phyloP scores from a whole-genome alignment of 148 eudicot species.

The Chenopodium formosanum region DNA sequence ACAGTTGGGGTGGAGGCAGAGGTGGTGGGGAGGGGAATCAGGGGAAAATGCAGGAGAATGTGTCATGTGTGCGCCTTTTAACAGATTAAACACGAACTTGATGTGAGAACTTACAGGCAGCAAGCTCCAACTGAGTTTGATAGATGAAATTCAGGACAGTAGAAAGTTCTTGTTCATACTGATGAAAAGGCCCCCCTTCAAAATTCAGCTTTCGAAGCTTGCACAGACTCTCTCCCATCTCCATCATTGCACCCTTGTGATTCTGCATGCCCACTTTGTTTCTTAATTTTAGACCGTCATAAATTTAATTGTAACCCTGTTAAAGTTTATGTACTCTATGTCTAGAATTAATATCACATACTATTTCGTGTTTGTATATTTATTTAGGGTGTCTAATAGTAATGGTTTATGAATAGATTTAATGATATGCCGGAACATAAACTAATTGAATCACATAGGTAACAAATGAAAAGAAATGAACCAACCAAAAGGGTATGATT shows the following conservation, averaged over 20 bases:
- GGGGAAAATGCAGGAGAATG: not conserved
- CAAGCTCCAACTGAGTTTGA: conserved; percentile 79
- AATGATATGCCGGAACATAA: too few relatives aligned
- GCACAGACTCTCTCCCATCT: conserved; percentile 74
- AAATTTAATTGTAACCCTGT: not conserved
- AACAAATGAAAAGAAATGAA: not conserved
- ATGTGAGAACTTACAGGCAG: conserved; percentile 64
- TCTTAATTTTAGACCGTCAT: not conserved
- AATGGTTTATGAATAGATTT: too few relatives aligned
- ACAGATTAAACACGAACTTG: not conserved
- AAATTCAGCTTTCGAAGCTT: conserved; percentile 70
- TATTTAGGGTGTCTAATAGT: too few relatives aligned
- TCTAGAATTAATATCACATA: too few relatives aligned
- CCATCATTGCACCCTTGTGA: conserved; percentile 95
- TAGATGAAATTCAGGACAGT: conserved; percentile 80
- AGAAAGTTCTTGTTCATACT: conserved; percentile 75
- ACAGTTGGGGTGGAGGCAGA: not conserved
- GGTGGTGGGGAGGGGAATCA: too few relatives aligned
- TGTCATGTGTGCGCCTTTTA: not conserved
- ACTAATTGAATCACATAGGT: too few relatives aligned
- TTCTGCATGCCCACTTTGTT: conserved; percentile 36
- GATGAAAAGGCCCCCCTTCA: conserved; percentile 59
- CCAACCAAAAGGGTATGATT: not conserved
- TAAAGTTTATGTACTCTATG: not conserved
- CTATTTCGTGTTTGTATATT: too few relatives aligned